Evolutionary conservation across 345 rosid genomes (phyloP), one percentile per base, ranked within the genome.

Genomic region (Boechera stricta): DNA sequence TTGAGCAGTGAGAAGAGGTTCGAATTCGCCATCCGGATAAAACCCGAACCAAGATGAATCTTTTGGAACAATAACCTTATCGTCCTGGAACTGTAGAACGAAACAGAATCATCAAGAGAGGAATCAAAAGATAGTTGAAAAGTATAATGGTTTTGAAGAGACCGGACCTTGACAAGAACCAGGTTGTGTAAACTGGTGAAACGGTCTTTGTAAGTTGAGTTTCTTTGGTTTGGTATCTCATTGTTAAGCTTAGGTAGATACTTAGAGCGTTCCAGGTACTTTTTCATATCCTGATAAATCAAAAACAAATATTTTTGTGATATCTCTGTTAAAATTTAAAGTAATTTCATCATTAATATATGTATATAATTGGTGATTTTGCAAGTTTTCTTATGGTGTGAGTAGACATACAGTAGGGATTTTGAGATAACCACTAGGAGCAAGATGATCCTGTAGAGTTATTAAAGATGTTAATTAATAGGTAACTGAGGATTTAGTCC

Each of bases 11-110:
- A 82, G 31, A 74, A 91, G 74, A 5, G 92, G 88, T 48, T 81
- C 36, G 85, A 85, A 86, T 13, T 81, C 86, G 5, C 96, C 97
- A 47, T 95, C 88, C 0, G 90, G 87, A 56, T 89, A 91, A 78
- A 85, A 92, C 52, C 97, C 93, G 6, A 95, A 92, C 99, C 93
- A 95, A 51, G 97, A 76, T 13, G 96, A 90, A 75, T 92, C 96
- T 83, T 71, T 87, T 3, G 99, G 98, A 74, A 89, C 85, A 84
- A 95, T 77, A 71, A 95, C 89, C 0, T 38, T 86, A 77, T 95
- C 98, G 1, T 86, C 68, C 77, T 90, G 70, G 56, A 85, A 89
- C 99, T 95, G 87, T 83, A 41, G 53, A 51, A 66, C 5, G 28
- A 49, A 64, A 28, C 28, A 64, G 44, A 10, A 18, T 42, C 47